These are phyloP conservation scores for Fonsecaea multimorphosa DNA, from an alignment of 2,329 filamentous ascomycete species.

Conservation along the genomic window DNA sequence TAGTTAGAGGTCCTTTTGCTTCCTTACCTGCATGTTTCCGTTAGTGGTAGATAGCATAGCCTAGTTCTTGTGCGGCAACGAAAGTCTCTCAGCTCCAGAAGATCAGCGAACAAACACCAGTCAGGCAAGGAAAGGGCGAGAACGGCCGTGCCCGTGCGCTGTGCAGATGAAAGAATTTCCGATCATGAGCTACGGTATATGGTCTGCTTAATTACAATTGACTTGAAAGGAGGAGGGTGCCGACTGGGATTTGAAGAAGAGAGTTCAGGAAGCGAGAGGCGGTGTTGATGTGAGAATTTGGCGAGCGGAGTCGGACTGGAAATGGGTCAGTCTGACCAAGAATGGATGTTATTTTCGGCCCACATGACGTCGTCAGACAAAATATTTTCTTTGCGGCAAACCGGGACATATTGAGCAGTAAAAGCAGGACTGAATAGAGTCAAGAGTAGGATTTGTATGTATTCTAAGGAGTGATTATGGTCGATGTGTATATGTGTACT, in stretches of 20 bases:
- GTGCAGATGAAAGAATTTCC: not conserved
- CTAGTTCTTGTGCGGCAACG: not conserved
- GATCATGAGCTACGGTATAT: not conserved
- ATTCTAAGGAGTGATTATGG: conserved; percentile 17
- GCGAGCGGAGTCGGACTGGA: not conserved
- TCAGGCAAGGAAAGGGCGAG: not conserved
- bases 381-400: not conserved
- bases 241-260: not conserved
- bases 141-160: not conserved
- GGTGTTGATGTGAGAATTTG: not conserved
- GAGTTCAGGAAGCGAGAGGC: not conserved
- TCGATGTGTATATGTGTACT: not conserved
- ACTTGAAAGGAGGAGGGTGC: not conserved
- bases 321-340: not conserved
- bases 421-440: not conserved
- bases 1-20: not conserved
- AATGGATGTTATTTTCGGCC: not conserved
- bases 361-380: not conserved
- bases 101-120: not conserved
- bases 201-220: not conserved
- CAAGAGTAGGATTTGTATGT: not conserved
- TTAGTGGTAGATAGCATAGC: not conserved
- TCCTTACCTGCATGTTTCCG: not conserved
- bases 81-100: not conserved
- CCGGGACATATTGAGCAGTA: not conserved